Evolutionary conservation across 1,284 basidiomycete species (phyloP).

Genomic region (Sporisorium graminicola): DNA sequence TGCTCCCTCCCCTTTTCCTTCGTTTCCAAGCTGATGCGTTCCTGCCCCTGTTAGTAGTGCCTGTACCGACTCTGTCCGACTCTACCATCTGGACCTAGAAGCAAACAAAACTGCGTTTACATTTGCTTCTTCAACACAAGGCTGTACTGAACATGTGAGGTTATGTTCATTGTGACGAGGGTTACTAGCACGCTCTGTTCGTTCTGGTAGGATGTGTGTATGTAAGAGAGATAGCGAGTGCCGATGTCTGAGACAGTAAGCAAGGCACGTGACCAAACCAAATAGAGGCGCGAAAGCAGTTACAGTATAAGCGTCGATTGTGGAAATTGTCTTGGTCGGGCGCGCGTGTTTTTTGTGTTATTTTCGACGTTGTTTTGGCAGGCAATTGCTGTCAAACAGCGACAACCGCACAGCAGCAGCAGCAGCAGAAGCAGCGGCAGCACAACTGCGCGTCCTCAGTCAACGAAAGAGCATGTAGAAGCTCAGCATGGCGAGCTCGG

Average conservation of each 20-base stretch:
- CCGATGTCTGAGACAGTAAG: neutral
- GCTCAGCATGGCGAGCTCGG: neutral
- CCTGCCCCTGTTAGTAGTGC: neutral
- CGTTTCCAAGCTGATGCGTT: neutral
- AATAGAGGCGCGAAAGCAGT: constrained; percentile 18
- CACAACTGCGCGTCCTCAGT: no score
- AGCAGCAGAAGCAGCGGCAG: no score
- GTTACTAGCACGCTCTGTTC: no score
- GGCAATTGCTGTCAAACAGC: constrained; percentile 1
- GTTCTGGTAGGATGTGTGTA: no score
- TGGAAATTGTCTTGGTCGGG: neutral
- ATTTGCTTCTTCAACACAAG: no score
- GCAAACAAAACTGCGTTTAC: constrained; percentile 11
- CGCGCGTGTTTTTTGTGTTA: constrained; percentile 4
- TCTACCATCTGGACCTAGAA: constrained; percentile 22
- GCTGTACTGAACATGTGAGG: no score
- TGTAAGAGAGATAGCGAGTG: neutral
- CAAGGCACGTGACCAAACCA: constrained; percentile 26
- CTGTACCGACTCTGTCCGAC: constrained; percentile 14
- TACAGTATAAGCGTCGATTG: neutral
- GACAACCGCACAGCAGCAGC: neutral
- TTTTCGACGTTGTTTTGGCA: constrained; percentile 12
- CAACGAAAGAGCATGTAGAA: neutral
- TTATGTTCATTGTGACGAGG: no score
- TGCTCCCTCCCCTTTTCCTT: neutral